A percentile compares a stretch with the other conserved stretches of the same genome.
These are phyloP conservation scores for Lenzites betulinus DNA, from an alignment of 768 basidiomycete species.

Conservation along the genomic window DNA sequence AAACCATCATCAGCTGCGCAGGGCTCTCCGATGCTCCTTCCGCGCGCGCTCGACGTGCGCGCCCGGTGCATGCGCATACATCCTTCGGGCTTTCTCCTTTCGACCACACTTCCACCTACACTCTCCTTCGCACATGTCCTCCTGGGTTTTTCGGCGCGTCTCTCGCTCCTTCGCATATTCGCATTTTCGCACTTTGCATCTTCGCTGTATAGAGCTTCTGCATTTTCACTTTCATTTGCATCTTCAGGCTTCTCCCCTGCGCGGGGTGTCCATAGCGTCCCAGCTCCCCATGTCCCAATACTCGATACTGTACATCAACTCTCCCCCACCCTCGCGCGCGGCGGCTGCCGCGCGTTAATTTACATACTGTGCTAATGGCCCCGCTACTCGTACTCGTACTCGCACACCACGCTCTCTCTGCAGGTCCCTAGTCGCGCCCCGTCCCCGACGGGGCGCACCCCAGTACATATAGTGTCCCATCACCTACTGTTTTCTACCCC, in stretches of 20 bases:
- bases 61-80: conserved; percentile 2
- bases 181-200: not conserved
- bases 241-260: not conserved
- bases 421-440: not conserved
- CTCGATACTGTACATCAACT: no score
- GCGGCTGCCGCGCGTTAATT: not conserved
- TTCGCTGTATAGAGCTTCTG: conserved; percentile 11
- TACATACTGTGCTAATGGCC: not conserved
- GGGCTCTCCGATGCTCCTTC: not conserved
- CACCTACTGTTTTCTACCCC: no score
- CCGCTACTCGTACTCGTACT: not conserved
- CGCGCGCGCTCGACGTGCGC: not conserved
- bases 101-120: not conserved
- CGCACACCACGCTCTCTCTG: not conserved
- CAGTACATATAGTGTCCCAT: no score
- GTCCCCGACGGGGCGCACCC: not conserved
- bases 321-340: no score
- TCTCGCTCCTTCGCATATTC: not conserved
- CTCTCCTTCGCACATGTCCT: not conserved
- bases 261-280: not conserved
- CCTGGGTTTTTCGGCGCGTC: no score
- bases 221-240: conserved; percentile 1
- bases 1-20: conserved; percentile 4
- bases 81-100: no score
- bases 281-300: not conserved